Percentiles rank a stretch among this genome's conserved stretches.
These are phyloP conservation scores for Spathaspora hagerdaliae DNA, from an alignment of 805 yeast species.

Conservation along the genomic window DNA sequence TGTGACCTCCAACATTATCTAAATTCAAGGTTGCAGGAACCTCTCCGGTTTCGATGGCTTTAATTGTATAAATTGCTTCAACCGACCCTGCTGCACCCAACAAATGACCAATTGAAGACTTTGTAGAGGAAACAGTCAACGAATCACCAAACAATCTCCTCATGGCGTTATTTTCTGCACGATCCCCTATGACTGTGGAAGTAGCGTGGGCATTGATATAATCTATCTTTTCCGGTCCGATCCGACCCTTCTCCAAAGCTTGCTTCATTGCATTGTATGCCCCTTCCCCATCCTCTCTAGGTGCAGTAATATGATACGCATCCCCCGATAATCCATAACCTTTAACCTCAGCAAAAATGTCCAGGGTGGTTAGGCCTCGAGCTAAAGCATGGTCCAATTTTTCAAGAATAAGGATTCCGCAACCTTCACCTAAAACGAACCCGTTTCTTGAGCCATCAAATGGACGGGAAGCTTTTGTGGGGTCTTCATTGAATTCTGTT, in stretches of 20 bases:
- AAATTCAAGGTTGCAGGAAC: constrained; percentile 85
- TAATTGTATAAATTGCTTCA: constrained; percentile 76
- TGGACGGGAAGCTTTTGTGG: constrained; percentile 74
- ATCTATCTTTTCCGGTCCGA: constrained; percentile 49
- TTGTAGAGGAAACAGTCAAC: constrained; percentile 70
- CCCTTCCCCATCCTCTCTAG: constrained; percentile 77
- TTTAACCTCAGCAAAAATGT: constrained; percentile 72
- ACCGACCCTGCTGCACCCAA: constrained; percentile 96
- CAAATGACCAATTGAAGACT: constrained; percentile 91
- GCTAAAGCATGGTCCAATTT: constrained; percentile 66
- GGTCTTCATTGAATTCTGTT: constrained; percentile 57
- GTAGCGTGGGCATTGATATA: constrained; percentile 98
- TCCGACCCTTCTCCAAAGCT: constrained; percentile 55
- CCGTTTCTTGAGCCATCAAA: constrained; percentile 79
- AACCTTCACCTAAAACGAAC: constrained; percentile 91
- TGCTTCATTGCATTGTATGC: constrained; percentile 77
- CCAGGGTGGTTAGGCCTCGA: constrained; percentile 48
- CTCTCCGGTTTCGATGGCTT: constrained; percentile 52
- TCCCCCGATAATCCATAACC: constrained; percentile 95
- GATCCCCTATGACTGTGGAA: constrained; percentile 83
- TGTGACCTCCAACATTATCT: constrained; percentile 45
- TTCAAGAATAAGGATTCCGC: constrained; percentile 79
- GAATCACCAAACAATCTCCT: constrained; percentile 41
- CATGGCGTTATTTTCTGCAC: constrained; percentile 81
- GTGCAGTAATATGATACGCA: constrained; percentile 91